Evolutionary conservation across 148 eudicot species (phyloP).

Genomic region (Persicaria tinctoria): DNA sequence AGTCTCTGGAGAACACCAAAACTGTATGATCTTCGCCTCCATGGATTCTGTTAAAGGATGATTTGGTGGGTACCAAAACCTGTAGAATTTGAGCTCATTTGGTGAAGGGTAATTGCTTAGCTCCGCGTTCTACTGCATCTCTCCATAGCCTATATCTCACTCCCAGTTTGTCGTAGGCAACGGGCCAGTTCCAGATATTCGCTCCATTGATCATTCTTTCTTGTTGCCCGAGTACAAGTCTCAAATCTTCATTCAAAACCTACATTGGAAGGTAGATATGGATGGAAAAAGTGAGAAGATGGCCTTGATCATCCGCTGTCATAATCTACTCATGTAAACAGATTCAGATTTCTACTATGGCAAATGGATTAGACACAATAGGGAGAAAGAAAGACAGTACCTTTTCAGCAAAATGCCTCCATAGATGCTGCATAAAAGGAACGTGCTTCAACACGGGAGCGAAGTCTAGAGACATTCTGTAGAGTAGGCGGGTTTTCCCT

Average conservation of each 20-base stretch:
- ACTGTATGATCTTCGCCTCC: slow-evolving; percentile 9
- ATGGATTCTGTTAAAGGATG: not conserved
- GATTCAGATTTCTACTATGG: not conserved
- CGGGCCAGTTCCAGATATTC: slow-evolving; percentile 88
- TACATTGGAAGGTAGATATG: slow-evolving; percentile 11
- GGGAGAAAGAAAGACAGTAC: slow-evolving; percentile 21
- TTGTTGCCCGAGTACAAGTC: slow-evolving; percentile 88
- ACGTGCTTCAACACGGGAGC: slow-evolving; percentile 76
- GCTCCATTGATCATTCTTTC: slow-evolving; percentile 85
- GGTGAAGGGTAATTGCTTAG: slow-evolving; percentile 44
- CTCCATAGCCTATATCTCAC: slow-evolving; percentile 94
- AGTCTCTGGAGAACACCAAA: not conserved
- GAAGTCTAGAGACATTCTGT: slow-evolving; percentile 95
- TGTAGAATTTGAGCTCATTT: slow-evolving; percentile 16
- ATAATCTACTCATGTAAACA: not conserved
- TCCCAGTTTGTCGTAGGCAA: slow-evolving; percentile 84
- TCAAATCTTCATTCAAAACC: slow-evolving; percentile 86
- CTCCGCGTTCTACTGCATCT: slow-evolving; percentile 66
- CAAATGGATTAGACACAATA: not conserved
- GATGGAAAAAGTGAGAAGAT: not conserved
- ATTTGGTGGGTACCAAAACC: not conserved
- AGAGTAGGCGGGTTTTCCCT: slow-evolving; percentile 74
- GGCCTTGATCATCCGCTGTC: not conserved
- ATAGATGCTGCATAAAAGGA: slow-evolving; percentile 73
- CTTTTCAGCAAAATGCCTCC: slow-evolving; percentile 91